Evolutionary conservation across 2,329 filamentous ascomycete species (phyloP).

Genomic region (Neofusicoccum umdonicola): DNA sequence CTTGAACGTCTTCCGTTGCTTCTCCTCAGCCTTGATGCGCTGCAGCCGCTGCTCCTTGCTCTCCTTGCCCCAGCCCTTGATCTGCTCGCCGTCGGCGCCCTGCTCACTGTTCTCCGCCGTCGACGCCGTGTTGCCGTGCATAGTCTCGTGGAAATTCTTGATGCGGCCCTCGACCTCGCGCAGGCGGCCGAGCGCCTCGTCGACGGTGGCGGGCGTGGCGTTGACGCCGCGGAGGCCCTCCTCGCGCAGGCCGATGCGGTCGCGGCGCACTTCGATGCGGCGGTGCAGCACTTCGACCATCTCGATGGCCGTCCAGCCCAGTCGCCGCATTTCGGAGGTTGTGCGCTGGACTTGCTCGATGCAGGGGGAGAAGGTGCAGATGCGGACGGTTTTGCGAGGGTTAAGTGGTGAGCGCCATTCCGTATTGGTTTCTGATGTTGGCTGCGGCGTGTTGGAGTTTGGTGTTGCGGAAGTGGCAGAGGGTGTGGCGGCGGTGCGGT

Average conservation of each 20-base stretch:
- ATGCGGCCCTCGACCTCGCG: constrained; percentile 70
- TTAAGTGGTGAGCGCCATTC: constrained; percentile 59
- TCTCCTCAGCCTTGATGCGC: constrained; percentile 31
- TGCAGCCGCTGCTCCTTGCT: constrained; percentile 26
- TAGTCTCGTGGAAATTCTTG: constrained; percentile 59
- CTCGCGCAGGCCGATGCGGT: constrained; percentile 70
- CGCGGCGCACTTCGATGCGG: constrained; percentile 76
- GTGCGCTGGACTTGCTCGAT: constrained; percentile 94
- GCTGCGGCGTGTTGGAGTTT: not conserved
- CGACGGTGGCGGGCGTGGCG: constrained; percentile 68
- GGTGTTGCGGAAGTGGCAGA: not conserved
- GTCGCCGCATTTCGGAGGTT: constrained; percentile 71
- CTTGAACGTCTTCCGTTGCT: constrained; percentile 59
- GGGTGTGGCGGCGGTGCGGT: constrained; percentile 29
- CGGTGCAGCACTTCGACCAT: constrained; percentile 88
- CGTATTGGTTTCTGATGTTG: constrained; percentile 19
- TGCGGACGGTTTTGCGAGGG: constrained; percentile 66
- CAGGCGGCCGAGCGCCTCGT: constrained; percentile 73
- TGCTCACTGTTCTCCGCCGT: constrained; percentile 35
- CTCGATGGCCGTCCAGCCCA: constrained; percentile 87
- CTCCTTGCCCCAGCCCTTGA: constrained; percentile 22
- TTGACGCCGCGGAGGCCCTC: constrained; percentile 68
- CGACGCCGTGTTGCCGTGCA: constrained; percentile 41
- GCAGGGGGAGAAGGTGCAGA: constrained; percentile 95
- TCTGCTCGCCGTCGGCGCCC: constrained; percentile 23